Evolutionary conservation across 139 green algal genomes (phyloP).

Genomic region (Micromonas commoda): DNA sequence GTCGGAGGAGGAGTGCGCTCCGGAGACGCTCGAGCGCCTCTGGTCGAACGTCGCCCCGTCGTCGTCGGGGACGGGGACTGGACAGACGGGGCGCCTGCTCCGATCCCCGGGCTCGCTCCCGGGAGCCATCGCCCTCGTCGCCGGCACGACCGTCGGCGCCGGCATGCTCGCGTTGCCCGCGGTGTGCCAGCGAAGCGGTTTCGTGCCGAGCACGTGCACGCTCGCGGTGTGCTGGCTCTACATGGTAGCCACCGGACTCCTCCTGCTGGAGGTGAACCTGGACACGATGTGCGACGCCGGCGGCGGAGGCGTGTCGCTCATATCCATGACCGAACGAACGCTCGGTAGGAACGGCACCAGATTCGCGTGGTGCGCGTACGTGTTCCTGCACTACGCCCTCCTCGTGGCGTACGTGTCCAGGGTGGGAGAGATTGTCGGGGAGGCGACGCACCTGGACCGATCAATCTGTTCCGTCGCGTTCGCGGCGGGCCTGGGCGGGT

Average conservation of each 20-base stretch:
- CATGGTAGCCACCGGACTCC: constrained; percentile 34
- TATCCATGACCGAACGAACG: constrained; percentile 43
- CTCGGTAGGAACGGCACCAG: constrained; percentile 44
- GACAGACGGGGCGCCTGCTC: no score
- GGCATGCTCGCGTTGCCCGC: constrained; percentile 62
- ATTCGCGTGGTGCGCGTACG: constrained; percentile 45
- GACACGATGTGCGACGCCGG: constrained; percentile 25
- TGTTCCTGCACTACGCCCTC: constrained; percentile 66
- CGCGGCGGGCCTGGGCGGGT: constrained; percentile 35
- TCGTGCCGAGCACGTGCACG: constrained; percentile 41
- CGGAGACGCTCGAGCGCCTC: background rate
- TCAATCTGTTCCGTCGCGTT: constrained; percentile 41
- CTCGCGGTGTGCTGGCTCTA: constrained; percentile 40
- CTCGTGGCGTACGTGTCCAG: constrained; percentile 53
- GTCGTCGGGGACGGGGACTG: no score
- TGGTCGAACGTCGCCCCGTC: background rate
- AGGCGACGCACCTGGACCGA: background rate
- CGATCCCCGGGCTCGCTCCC: background rate
- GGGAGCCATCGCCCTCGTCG: constrained; percentile 36
- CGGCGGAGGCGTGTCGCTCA: constrained; percentile 30
- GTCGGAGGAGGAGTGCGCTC: background rate
- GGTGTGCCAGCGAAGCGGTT: constrained; percentile 45
- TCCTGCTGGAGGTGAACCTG: constrained; percentile 32
- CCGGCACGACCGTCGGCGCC: constrained; percentile 60
- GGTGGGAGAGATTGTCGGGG: constrained; percentile 25